A percentile compares a stretch with the other conserved stretches of the same genome.
phyloP scores from a whole-genome alignment of 2,329 filamentous ascomycete species.

The Aureobasidium subglaciale region DNA sequence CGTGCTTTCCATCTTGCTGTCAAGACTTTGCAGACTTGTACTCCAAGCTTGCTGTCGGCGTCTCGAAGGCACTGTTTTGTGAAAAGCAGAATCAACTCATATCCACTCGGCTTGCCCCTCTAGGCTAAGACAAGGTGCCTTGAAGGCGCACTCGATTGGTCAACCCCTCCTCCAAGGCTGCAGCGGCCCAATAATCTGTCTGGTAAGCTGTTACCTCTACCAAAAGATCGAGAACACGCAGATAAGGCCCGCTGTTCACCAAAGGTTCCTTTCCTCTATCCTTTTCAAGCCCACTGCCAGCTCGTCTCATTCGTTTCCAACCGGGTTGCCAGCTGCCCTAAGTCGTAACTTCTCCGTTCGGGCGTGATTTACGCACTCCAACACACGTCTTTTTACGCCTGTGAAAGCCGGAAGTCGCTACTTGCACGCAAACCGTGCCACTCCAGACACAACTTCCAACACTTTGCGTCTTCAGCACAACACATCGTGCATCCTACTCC shows the following conservation, averaged over 20 bases:
- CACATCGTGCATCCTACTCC: neutral
- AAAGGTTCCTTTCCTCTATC: neutral
- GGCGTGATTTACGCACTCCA: neutral
- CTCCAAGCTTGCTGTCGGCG: neutral
- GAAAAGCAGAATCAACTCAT: slow-evolving; percentile 4
- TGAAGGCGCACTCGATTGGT: slow-evolving; percentile 2
- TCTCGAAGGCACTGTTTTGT: neutral
- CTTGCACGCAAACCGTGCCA: neutral
- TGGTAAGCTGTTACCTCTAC: slow-evolving; percentile 6
- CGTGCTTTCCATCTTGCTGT: neutral
- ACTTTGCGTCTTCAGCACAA: neutral
- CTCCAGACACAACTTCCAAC: slow-evolving; percentile 2
- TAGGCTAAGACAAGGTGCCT: slow-evolving; percentile 1
- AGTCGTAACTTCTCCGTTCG: slow-evolving; percentile 3
- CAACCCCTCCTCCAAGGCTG: slow-evolving; percentile 13
- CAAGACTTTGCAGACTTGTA: neutral
- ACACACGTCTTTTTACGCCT: neutral
- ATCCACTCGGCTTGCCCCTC: neutral
- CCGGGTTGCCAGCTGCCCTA: slow-evolving; percentile 3
- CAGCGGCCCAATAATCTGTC: slow-evolving; percentile 8
- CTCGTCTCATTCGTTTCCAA: slow-evolving; percentile 5
- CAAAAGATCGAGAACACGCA: neutral
- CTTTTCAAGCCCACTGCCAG: neutral
- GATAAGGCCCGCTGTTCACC: neutral
- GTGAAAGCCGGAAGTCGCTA: slow-evolving; percentile 4